A percentile compares a stretch with the other conserved stretches of the same genome.
Conservation (phyloP, 2,329 filamentous ascomycete species). For the Hymenoscyphus occultus region DNA sequence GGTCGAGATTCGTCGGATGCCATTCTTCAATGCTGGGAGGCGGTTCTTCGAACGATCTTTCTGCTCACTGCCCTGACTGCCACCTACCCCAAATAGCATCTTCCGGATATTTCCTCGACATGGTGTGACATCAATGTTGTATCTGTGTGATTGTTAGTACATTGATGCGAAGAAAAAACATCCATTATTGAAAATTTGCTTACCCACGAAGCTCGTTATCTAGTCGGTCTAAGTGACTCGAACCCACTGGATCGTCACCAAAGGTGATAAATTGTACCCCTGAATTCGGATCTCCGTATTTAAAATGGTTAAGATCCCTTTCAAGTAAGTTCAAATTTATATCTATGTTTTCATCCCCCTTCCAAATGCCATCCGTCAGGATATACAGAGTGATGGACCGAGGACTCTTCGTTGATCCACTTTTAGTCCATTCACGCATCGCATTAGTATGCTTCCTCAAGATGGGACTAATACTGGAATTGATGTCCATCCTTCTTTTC, state of each 20-base stretch:
- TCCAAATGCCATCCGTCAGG: slow-evolving; percentile 1
- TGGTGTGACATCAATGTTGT: slow-evolving; percentile 5
- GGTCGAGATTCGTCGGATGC: neutral
- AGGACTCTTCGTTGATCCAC: neutral
- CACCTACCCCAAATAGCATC: neutral
- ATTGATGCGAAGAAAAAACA: neutral
- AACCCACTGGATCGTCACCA: neutral
- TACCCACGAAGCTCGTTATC: neutral
- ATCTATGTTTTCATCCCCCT: neutral
- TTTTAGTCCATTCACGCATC: neutral
- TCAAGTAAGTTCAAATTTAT: neutral
- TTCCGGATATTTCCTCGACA: neutral
- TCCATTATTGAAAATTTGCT: neutral
- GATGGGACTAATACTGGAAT: neutral
- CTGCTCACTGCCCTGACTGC: neutral
- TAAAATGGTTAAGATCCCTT: neutral
- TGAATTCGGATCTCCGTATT: neutral
- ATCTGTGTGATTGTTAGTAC: neutral
- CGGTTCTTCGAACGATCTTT: neutral
- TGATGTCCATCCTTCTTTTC: neutral
- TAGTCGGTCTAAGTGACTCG: neutral
- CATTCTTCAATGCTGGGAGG: slow-evolving; percentile 3
- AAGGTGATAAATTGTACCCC: slow-evolving; percentile 5
- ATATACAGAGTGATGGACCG: neutral
- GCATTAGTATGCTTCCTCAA: neutral